phyloP scores from a whole-genome alignment of 495 filamentous ascomycete genomes.

The Parathielavia appendiculata region DNA sequence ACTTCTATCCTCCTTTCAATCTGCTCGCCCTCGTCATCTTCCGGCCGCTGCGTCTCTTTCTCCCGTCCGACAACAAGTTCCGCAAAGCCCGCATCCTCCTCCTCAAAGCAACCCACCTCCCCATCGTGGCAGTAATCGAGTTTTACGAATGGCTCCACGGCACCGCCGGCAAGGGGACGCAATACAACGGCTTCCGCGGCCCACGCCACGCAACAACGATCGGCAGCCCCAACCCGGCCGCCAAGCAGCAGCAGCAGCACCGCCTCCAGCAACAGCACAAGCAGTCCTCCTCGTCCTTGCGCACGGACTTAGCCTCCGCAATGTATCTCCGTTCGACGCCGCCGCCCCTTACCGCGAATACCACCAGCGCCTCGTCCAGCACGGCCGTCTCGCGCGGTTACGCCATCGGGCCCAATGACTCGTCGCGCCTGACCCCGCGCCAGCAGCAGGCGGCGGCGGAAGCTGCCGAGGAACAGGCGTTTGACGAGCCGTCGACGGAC shows the following conservation, averaged over 20 bases:
- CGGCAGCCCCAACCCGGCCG: constrained; percentile 15
- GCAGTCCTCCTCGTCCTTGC: constrained; percentile 16
- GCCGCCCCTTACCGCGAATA: background rate
- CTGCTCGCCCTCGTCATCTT: constrained; percentile 77
- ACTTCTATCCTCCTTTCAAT: constrained; percentile 75
- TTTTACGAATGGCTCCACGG: constrained; percentile 43
- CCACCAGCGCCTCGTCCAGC: background rate
- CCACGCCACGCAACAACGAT: constrained; percentile 21
- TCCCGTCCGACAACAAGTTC: constrained; percentile 62
- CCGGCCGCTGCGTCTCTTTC: constrained; percentile 72
- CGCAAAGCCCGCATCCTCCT: constrained; percentile 70
- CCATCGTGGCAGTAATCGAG: constrained; percentile 48
- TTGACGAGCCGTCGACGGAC: constrained; percentile 30
- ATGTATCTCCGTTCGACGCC: background rate
- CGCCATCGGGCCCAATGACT: background rate
- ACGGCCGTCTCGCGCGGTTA: too few relatives aligned
- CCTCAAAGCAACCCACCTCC: constrained; percentile 59
- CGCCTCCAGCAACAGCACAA: background rate
- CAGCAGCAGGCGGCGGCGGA: constrained; percentile 19
- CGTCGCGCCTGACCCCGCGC: background rate
- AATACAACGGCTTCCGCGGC: constrained; percentile 30
- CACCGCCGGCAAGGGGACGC: constrained; percentile 33
- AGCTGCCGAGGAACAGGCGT: constrained; percentile 29
- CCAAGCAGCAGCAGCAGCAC: background rate
- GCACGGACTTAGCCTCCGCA: background rate